Evolutionary conservation across 441 rosid genomes (phyloP).

Genomic region (Adansonia grandidieri): DNA sequence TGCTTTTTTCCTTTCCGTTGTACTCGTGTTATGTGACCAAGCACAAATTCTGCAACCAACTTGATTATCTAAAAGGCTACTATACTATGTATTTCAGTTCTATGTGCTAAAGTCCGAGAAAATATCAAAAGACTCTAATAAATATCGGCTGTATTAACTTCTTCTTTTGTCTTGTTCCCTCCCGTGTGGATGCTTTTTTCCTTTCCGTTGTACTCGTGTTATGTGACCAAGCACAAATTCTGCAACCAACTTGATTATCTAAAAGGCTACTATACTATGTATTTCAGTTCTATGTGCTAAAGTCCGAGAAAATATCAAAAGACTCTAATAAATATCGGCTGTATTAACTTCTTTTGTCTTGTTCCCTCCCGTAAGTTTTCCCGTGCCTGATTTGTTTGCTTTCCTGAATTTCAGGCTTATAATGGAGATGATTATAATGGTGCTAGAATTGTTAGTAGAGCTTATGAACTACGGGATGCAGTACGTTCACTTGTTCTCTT

Average conservation of each 20-base stretch:
- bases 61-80: not conserved
- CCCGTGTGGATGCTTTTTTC: not conserved
- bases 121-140: not conserved
- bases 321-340: not conserved
- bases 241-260: not conserved
- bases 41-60: not conserved
- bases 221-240: not conserved
- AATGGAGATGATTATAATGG: constrained; percentile 98
- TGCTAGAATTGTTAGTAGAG: constrained; percentile 93
- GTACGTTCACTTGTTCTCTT: constrained; percentile 46
- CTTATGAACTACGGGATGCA: constrained; percentile 91
- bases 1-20: not conserved
- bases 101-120: not conserved
- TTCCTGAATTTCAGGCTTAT: constrained; percentile 59
- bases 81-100: not conserved
- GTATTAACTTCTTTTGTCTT: not conserved
- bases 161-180: not conserved
- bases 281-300: not conserved
- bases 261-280: not conserved
- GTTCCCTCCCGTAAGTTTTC: not conserved
- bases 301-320: not conserved
- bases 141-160: not conserved
- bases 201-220: not conserved
- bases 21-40: not conserved
- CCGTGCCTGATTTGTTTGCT: constrained; percentile 29